Evolutionary conservation across 495 filamentous ascomycete species (phyloP), one percentile per base, ranked within the genome.

Genomic region (Penicillium waksmanii): DNA sequence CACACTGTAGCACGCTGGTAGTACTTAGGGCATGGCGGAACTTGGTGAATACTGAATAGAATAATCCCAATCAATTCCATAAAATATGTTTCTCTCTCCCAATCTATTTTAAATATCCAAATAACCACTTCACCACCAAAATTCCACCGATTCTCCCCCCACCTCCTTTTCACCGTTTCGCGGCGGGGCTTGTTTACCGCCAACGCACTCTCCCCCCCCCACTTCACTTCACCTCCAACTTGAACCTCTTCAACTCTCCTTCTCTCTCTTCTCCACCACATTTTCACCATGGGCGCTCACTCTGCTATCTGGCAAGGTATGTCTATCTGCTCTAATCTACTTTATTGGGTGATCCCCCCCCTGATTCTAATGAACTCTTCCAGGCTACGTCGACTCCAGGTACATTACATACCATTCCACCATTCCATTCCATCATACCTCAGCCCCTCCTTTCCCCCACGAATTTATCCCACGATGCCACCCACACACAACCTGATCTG

Each of bases 311-410:
- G 84, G 84, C 84, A 87, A 79, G 80, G 85, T 87, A 73, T 62
- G 79, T 65, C 43, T 46, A 55, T 31, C 55, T 8, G 27, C 6
- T 31, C 8, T 6, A 31, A 3, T 31, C 27, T 27, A 5, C 6
- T 27, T 7, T 21, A 21, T 3, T 21, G 1, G 21, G 21, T n/a
- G n/a, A 9, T 21, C 9, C 5, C 56, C 31, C 54, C 21, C 49
- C 72, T 50, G 15, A 46, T 33, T 53, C 42, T 44, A 62, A 44
- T 50, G 52, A 5, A 35, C 48, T 47, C 18, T 31, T 36, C 52
- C 68, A 90, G 87, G 80, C 71, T 90, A 89, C 71, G 79, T 89
- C 67, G 86, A 89, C 77, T 76, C 80, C 60, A 88, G 85, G 87
- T 89, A 85, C 70, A 61, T 51, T 52, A 33, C 33, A 25, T n/a